Evolutionary conservation across 306 rosid genomes (phyloP).

Genomic region (Trifolium repens): DNA sequence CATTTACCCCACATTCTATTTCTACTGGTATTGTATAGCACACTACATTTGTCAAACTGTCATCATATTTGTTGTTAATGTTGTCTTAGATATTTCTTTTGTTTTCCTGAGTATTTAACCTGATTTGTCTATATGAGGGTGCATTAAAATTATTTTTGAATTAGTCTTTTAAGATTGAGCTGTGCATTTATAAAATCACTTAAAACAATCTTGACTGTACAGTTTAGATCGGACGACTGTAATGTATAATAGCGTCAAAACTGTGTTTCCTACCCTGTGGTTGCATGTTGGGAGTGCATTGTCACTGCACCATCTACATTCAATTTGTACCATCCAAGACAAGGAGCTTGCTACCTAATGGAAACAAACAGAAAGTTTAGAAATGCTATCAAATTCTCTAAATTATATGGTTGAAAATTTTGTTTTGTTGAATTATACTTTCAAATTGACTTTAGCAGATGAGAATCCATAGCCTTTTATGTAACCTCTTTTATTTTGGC

Average conservation of each 20-base stretch:
- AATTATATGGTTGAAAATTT: too few relatives aligned
- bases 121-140: not conserved
- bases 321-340: not conserved
- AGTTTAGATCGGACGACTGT: too few relatives aligned
- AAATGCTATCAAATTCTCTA: not conserved
- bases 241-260: too few relatives aligned
- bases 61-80: not conserved
- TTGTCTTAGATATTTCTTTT: not conserved
- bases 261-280: too few relatives aligned
- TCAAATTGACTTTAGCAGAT: too few relatives aligned
- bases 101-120: slow-evolving; percentile 3
- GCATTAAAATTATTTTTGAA: not conserved
- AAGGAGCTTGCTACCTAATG: not conserved
- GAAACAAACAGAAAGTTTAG: not conserved
- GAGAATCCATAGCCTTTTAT: too few relatives aligned
- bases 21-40: slow-evolving; percentile 28
- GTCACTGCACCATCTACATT: not conserved
- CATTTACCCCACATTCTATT: slow-evolving; percentile 22
- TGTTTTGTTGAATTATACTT: too few relatives aligned
- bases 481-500: too few relatives aligned
- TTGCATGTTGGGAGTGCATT: not conserved
- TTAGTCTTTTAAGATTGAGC: not conserved
- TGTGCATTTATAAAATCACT: too few relatives aligned
- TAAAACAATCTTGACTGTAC: too few relatives aligned
- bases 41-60: slow-evolving; percentile 18